These are phyloP conservation scores for Pseudogymnoascus sp. DNA, from an alignment of 2,329 filamentous ascomycete genomes.

Conservation along the genomic window DNA sequence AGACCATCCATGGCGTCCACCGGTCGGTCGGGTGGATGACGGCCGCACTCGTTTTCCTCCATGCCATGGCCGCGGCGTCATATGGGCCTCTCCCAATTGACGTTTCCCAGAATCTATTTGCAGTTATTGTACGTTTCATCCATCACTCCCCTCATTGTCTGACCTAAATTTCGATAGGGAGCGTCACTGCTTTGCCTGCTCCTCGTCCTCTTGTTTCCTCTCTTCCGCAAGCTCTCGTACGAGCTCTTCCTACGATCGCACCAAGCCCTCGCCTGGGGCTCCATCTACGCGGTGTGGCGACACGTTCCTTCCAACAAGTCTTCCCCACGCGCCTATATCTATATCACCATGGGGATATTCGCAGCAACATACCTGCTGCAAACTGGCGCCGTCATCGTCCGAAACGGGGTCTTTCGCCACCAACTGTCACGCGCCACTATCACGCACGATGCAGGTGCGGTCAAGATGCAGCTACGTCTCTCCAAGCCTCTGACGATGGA, in stretches of 20 bases:
- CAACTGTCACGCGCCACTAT: slow-evolving; percentile 3
- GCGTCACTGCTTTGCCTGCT: slow-evolving; percentile 6
- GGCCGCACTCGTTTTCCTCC: slow-evolving; percentile 18
- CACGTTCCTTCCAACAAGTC: slow-evolving; percentile 11
- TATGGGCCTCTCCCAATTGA: slow-evolving; percentile 11
- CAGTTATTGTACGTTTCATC: slow-evolving; percentile 8
- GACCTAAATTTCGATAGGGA: not conserved
- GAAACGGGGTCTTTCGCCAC: slow-evolving; percentile 17
- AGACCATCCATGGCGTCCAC: slow-evolving; percentile 17
- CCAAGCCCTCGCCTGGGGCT: no score
- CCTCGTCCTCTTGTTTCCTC: slow-evolving; percentile 14
- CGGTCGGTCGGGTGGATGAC: slow-evolving; percentile 19
- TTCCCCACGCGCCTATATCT: slow-evolving; percentile 17
- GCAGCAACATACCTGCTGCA: slow-evolving; percentile 12
- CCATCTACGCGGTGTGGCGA: no score
- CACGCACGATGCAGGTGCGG: slow-evolving; percentile 7
- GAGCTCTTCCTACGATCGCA: not conserved
- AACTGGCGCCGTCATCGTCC: slow-evolving; percentile 14
- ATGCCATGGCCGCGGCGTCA: slow-evolving; percentile 16
- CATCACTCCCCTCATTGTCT: not conserved
- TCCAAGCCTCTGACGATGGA: slow-evolving; percentile 17
- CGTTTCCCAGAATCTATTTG: slow-evolving; percentile 14
- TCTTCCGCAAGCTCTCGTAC: slow-evolving; percentile 17
- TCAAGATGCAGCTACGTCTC: slow-evolving; percentile 15
- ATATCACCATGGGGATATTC: slow-evolving; percentile 15